Conservation (phyloP, 345 rosid species). For the Iberis pinnata region DNA sequence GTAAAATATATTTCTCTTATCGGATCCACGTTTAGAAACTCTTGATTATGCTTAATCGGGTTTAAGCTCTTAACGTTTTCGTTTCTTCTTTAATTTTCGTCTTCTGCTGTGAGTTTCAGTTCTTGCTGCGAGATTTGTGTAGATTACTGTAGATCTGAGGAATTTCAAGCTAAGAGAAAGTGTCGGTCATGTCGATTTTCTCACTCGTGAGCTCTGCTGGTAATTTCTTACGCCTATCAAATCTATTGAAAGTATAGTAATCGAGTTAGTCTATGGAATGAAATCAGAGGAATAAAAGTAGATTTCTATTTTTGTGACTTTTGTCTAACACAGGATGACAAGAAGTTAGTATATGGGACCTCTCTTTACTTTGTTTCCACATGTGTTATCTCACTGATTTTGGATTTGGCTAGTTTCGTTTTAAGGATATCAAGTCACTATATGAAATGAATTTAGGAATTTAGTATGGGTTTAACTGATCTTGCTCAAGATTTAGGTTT, state of each 20-base stretch:
- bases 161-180: constrained; percentile 11
- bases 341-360: constrained; percentile 4
- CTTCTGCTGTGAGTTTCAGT: constrained; percentile 17
- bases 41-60: constrained; percentile 14
- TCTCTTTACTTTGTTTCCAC: constrained; percentile 12
- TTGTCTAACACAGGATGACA: too few relatives aligned
- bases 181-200: constrained; percentile 31
- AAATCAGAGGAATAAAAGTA: too few relatives aligned
- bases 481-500: constrained; percentile 10
- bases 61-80: constrained; percentile 14
- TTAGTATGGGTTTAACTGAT: constrained; percentile 3
- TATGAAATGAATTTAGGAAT: not conserved
- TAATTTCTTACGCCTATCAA: constrained; percentile 2
- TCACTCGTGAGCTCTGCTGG: constrained; percentile 25
- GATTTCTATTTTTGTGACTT: too few relatives aligned
- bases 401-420: too few relatives aligned
- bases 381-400: constrained; percentile 14
- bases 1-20: constrained; percentile 25
- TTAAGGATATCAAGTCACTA: not conserved
- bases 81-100: constrained; percentile 15
- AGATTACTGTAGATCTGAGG: constrained; percentile 25
- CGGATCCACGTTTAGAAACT: constrained; percentile 38
- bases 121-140: constrained; percentile 15
- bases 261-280: constrained; percentile 6
- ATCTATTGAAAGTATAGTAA: not conserved